Percentiles rank a stretch among this genome's conserved stretches.
These are phyloP conservation scores for Sphaerulina vaccinii DNA, from an alignment of 2,329 filamentous ascomycete species.

Conservation along the genomic window DNA sequence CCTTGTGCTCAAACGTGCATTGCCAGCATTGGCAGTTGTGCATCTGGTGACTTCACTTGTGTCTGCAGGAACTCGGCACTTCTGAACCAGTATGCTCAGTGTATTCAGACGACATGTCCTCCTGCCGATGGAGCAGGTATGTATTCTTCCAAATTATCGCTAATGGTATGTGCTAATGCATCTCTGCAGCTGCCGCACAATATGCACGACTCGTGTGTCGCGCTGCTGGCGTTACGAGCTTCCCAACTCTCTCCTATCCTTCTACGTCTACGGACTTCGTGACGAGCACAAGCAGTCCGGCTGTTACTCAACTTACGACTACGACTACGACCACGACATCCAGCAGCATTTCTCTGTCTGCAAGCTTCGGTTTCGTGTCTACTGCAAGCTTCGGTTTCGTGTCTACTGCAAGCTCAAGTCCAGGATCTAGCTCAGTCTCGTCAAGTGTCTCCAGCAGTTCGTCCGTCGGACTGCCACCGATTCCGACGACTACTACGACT, in stretches of 20 bases:
- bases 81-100: neutral
- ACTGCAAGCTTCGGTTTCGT: neutral
- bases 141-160: neutral
- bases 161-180: neutral
- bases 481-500: no score
- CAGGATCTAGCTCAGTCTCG: neutral
- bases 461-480: slow-evolving; percentile 2
- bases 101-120: neutral
- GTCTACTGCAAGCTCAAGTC: neutral
- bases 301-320: neutral
- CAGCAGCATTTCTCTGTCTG: neutral
- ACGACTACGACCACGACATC: neutral
- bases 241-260: no score
- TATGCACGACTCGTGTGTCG: neutral
- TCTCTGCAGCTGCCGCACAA: neutral
- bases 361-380: neutral
- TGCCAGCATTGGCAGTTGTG: neutral
- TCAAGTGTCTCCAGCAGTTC: neutral
- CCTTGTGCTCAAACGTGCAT: neutral
- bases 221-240: neutral
- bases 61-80: neutral
- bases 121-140: neutral
- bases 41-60: neutral
- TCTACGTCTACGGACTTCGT: no score
- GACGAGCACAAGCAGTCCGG: neutral